Evolutionary conservation across 108 stramenopile species (phyloP).

Genomic region (Stephanodiscus triporus): DNA sequence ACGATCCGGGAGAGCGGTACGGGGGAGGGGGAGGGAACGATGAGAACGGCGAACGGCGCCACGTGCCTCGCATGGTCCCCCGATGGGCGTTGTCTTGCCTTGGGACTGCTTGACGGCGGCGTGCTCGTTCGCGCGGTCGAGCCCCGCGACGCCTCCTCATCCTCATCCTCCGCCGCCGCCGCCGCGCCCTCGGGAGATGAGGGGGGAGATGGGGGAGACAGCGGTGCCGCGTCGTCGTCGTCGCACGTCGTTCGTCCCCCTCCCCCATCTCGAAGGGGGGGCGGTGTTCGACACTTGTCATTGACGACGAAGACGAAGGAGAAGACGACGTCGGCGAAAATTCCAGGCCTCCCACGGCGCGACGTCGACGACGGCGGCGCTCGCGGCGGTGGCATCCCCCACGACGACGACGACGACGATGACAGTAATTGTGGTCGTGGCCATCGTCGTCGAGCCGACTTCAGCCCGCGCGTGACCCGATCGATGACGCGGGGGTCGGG

Average conservation of each 20-base stretch:
- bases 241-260: conserved; percentile 25
- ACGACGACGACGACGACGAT: neutral
- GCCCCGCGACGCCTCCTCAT: conserved; percentile 10
- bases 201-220: neutral
- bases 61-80: conserved; percentile 63
- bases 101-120: conserved; percentile 51
- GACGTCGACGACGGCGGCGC: neutral
- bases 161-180: neutral
- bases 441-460: neutral
- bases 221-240: neutral
- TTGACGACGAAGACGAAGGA: neutral
- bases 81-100: conserved; percentile 71
- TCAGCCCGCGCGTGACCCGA: neutral
- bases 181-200: neutral
- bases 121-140: conserved; percentile 66
- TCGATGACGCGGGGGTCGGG: neutral
- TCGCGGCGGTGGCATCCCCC: neutral
- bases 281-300: neutral
- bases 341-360: no score
- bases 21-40: neutral
- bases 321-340: neutral
- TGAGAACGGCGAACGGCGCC: neutral
- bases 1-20: neutral
- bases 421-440: no score
- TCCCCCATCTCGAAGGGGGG: neutral